Conservation (phyloP, 2,329 filamentous ascomycete species). For the Colletotrichum somersetense region DNA sequence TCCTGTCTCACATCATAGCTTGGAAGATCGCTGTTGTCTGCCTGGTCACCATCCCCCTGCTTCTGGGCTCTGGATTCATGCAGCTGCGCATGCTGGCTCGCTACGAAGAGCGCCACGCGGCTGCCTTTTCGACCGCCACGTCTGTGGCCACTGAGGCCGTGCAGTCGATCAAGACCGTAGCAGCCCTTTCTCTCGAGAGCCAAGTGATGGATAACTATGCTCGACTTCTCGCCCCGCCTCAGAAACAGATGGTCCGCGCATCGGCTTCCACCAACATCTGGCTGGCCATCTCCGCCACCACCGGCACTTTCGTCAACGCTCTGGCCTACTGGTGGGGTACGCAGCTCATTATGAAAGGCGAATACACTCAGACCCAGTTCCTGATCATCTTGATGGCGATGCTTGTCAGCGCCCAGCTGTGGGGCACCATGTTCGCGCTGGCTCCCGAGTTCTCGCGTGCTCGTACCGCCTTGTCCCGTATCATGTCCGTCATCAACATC, state of each 20-base stretch:
- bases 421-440: conserved; percentile 74
- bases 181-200: conserved; percentile 48
- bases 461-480: conserved; percentile 62
- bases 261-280: conserved; percentile 57
- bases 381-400: conserved; percentile 73
- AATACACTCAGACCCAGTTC: conserved; percentile 69
- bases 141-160: conserved; percentile 63
- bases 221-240: conserved; percentile 36
- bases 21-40: conserved; percentile 72
- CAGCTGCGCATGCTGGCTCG: conserved; percentile 61
- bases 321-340: conserved; percentile 78
- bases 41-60: conserved; percentile 64
- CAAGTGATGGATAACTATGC: conserved; percentile 54
- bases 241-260: conserved; percentile 43
- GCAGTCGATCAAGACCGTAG: conserved; percentile 60
- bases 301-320: conserved; percentile 70
- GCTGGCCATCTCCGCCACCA: conserved; percentile 61
- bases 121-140: conserved; percentile 62
- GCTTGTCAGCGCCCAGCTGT: conserved; percentile 71
- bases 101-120: conserved; percentile 61
- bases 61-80: conserved; percentile 68
- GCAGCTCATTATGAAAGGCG: conserved; percentile 69
- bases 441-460: conserved; percentile 74
- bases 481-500: conserved; percentile 53
- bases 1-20: conserved; percentile 67